These are phyloP conservation scores for Skeletonema potamos DNA, from an alignment of 108 stramenopile species.

Conservation along the genomic window DNA sequence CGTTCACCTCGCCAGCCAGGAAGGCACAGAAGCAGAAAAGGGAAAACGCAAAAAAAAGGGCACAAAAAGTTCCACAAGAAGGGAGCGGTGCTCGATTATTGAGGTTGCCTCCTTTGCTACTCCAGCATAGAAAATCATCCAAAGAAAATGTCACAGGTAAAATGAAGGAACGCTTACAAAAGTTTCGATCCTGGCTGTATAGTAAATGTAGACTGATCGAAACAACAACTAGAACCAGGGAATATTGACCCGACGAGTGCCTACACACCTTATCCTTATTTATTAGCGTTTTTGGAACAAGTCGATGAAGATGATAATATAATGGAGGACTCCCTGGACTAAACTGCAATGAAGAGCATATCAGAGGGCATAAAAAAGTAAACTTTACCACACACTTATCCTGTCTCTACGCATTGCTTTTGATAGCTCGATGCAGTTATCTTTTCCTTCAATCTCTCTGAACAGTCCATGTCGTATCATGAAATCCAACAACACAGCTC, in stretches of 20 bases:
- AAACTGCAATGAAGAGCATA: constrained; percentile 6
- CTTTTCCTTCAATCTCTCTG: constrained; percentile 11
- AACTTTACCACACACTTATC: constrained; percentile 17
- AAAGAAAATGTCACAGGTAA: no score
- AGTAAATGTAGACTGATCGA: constrained; percentile 81
- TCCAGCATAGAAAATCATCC: no score
- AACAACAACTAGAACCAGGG: constrained; percentile 69
- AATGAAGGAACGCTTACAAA: constrained; percentile 49
- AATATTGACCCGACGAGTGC: constrained; percentile 63
- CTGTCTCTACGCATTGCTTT: constrained; percentile 35
- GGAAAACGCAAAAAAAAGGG: no score
- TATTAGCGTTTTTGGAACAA: constrained; percentile 51
- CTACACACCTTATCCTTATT: constrained; percentile 65
- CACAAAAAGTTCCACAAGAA: no score
- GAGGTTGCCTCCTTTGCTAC: no score
- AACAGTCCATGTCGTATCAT: constrained; percentile 37
- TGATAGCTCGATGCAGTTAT: constrained; percentile 13
- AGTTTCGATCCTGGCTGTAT: constrained; percentile 69
- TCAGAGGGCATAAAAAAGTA: neutral
- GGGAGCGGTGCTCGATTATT: no score
- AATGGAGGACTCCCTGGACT: constrained; percentile 42
- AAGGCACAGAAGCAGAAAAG: no score
- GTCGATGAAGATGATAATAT: constrained; percentile 13
- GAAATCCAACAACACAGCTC: constrained; percentile 36
- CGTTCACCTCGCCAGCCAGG: no score